Evolutionary conservation across 768 basidiomycete genomes (phyloP).

Genomic region (Dioszegia aurantiaca): DNA sequence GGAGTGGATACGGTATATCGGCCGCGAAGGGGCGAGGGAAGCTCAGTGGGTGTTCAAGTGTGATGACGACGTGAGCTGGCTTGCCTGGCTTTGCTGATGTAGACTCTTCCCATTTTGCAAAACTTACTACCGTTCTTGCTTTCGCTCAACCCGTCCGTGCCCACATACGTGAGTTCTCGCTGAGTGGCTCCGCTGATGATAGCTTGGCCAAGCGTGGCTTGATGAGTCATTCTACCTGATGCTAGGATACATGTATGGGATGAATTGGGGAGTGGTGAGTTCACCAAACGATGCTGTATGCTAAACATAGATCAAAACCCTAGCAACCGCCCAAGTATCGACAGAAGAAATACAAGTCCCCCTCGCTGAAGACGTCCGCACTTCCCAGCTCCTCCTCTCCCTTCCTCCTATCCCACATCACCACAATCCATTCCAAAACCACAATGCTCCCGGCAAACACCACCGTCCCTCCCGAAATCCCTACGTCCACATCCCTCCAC

Average conservation of each 20-base stretch:
- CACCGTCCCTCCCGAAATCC: constrained; percentile 3
- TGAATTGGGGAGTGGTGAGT: constrained; percentile 15
- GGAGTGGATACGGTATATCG: constrained; percentile 38
- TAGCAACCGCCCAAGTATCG: constrained; percentile 6
- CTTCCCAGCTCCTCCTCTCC: constrained; percentile 11
- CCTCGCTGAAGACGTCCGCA: constrained; percentile 10
- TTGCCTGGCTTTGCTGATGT: too few species aligned
- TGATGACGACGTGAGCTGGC: constrained; percentile 42
- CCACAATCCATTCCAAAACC: constrained; percentile 2
- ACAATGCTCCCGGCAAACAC: constrained; percentile 9
- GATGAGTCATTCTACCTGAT: constrained; percentile 16
- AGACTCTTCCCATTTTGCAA: constrained; percentile 38
- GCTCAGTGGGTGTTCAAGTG: constrained; percentile 42
- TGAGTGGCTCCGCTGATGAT: background rate
- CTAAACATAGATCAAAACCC: constrained; percentile 9
- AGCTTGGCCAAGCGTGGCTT: constrained; percentile 15
- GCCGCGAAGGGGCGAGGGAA: constrained; percentile 28
- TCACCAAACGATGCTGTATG: background rate
- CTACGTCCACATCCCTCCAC: constrained; percentile 13
- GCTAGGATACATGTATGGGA: constrained; percentile 15
- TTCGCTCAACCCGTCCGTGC: constrained; percentile 23
- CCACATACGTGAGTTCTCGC: constrained; percentile 26
- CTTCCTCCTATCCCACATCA: constrained; percentile 11
- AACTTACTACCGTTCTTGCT: constrained; percentile 36
- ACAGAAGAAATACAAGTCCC: constrained; percentile 5